Evolutionary conservation across 2,329 filamentous ascomycete species (phyloP), one percentile per base, ranked within the genome.

Genomic region (Plectosphaerella sp.): DNA sequence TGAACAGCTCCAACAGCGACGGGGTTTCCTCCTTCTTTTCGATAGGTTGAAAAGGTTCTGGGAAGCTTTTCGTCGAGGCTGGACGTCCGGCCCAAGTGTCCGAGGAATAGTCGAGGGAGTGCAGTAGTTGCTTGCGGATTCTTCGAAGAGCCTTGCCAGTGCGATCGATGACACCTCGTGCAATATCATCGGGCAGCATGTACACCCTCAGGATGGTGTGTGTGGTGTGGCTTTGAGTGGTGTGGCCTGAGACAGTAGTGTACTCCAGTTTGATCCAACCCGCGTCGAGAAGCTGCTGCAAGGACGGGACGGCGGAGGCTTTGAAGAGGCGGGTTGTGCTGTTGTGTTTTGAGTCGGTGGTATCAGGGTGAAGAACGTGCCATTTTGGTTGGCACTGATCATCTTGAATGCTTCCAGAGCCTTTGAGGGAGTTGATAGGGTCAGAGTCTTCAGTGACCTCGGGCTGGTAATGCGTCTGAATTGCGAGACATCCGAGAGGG

Each of bases 1-100:
- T 92, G 74, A 92, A 92, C 46, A 91, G 71, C 25, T 85, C 77
- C 47, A 90, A 80, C 1, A 92, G 68, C 0, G 86, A 86, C 2
- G 71, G 62, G 10, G 76, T 66, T 16, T 79, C 70, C 1, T 62
- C 59, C 5, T 60, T 54, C 5, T 64, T 65, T 8, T 73, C 67
- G 61, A 72, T 72, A 6, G 64, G 55, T 51, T 74, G 69, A 45
- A 73, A 74, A 3, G 57, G 53, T 16, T 59, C 51, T 1, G 53
- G 52, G 12, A 51, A 47, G n/a, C 47, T 48, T 53, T 56, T 52
- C 15, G 55, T 35, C 15, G 58, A 57, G 16, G 52, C 51, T n/a
- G 61, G 61, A 8, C 62, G 22, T 0, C 82, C 84, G 37, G 70
- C 55, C 87, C 87, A 91, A 2, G 74, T 70, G 22, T 65, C 62